Evolutionary conservation across 1,284 basidiomycete genomes (phyloP), one percentile per base, ranked within the genome.

Genomic region (Bondarzewia mesenterica): DNA sequence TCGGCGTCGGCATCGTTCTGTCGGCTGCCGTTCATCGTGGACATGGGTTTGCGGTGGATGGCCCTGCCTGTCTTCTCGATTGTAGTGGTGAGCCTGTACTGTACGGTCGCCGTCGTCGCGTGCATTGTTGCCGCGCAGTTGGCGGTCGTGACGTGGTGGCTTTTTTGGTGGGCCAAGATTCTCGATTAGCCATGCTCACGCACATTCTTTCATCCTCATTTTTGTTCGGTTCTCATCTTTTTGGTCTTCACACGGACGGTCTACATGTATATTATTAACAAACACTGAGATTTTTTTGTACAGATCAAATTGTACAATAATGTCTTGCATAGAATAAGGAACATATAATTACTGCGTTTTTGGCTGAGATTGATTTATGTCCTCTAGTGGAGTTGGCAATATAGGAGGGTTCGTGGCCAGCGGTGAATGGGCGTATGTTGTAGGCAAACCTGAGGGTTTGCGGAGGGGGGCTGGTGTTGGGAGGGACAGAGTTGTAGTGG

Each of bases 91-190:
- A 73, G 81, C 18, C 80, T 81, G 56, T 85, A 82, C 79, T 62
- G 71, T 52, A 77, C 79, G 7, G 76, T 84, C 35, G 44, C 75
- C 7, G 60, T 78, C 20, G 82, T 84, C 57, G 58, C 69, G 46
- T 70, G 64, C 37, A 62, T 86, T 47, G 70, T 85, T 5, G 52
- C 78, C 21, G 67, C 78, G 47, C 71, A 85, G 58, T 47, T 78
- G 41, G 77, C 71, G 3, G 74, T 82, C 18, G 63, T 80, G 35
- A 57, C 70, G 18, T 87, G 84, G 84, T 87, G 85, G 84, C 54
- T 76, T 47, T 82, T 81, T 27, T 87, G 84, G 84, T 69, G 68
- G 21, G 58, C 84, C 42, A 73, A 73, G 38, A 54, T 82, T 50
- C 68, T 75, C 50, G 64, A 64, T 46, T 75, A 60, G 62, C 52